Conservation (phyloP, 164 flowering plant species). For the Cinnamomum micranthum region DNA sequence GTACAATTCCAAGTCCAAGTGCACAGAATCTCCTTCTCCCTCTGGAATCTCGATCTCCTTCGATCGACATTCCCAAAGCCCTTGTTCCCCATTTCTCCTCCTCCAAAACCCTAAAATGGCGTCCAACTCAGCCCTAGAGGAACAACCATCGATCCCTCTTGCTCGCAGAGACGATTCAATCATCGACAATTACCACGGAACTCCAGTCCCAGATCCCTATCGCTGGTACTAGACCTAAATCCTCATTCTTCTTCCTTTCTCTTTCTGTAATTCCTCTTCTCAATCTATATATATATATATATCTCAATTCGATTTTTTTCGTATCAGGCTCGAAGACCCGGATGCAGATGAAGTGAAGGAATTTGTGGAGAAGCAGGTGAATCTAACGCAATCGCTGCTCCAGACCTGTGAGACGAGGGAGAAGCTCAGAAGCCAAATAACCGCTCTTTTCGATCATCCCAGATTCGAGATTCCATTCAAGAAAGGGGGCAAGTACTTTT, state of each 20-base stretch:
- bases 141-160: slow-evolving; percentile 31
- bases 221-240: slow-evolving; percentile 54
- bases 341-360: slow-evolving; percentile 83
- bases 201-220: slow-evolving; percentile 70
- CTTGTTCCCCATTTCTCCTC: too few relatives aligned
- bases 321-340: slow-evolving; percentile 90
- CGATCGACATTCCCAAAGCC: too few relatives aligned
- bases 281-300: not conserved
- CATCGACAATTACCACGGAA: slow-evolving; percentile 75
- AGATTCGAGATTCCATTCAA: slow-evolving; percentile 64
- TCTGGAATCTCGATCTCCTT: too few relatives aligned
- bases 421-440: slow-evolving; percentile 62
- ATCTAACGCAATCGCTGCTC: slow-evolving; percentile 61
- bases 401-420: slow-evolving; percentile 62
- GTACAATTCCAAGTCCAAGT: too few relatives aligned
- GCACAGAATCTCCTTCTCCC: too few relatives aligned
- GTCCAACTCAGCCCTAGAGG: too few relatives aligned
- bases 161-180: slow-evolving; percentile 76
- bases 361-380: slow-evolving; percentile 75
- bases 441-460: slow-evolving; percentile 71
- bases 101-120: too few relatives aligned
- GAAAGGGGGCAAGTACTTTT: slow-evolving; percentile 75
- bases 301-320: not conserved
- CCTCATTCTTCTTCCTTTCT: not conserved
- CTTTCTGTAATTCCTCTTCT: not conserved